Evolutionary conservation across 2,329 filamentous ascomycete genomes (phyloP).

Genomic region (Epichloe festucae): DNA sequence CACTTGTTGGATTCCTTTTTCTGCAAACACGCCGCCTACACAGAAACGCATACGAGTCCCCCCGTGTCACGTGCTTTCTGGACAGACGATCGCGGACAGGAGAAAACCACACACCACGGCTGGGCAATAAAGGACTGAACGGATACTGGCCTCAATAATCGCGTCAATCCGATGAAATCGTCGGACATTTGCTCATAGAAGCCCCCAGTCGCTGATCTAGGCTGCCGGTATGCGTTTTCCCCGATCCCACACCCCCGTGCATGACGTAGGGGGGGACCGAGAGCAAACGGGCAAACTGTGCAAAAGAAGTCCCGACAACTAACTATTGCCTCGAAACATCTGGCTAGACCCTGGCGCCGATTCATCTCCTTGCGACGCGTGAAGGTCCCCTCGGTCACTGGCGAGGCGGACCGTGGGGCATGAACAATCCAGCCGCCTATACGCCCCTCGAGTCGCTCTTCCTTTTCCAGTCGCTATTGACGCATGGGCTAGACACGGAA

Average conservation of each 20-base stretch:
- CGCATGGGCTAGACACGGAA: conserved; percentile 49
- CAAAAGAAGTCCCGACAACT: background rate
- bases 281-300: background rate
- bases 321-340: background rate
- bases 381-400: conserved; percentile 41
- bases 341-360: conserved; percentile 37
- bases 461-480: conserved; percentile 67
- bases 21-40: background rate
- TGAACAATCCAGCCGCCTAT: conserved; percentile 50
- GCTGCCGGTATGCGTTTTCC: conserved; percentile 19
- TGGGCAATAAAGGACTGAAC: conserved; percentile 10
- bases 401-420: conserved; percentile 42
- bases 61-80: conserved; percentile 19
- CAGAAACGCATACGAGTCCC: background rate
- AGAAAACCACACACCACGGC: conserved; percentile 13
- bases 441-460: conserved; percentile 78
- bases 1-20: background rate
- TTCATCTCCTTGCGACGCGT: conserved; percentile 39
- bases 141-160: conserved; percentile 11
- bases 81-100: conserved; percentile 15
- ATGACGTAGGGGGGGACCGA: conserved; percentile 14
- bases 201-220: conserved; percentile 17
- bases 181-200: conserved; percentile 13
- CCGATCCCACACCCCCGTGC: conserved; percentile 6
- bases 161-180: conserved; percentile 17